Evolutionary conservation across 306 rosid species (phyloP).

Genomic region (Pyrus communis): DNA sequence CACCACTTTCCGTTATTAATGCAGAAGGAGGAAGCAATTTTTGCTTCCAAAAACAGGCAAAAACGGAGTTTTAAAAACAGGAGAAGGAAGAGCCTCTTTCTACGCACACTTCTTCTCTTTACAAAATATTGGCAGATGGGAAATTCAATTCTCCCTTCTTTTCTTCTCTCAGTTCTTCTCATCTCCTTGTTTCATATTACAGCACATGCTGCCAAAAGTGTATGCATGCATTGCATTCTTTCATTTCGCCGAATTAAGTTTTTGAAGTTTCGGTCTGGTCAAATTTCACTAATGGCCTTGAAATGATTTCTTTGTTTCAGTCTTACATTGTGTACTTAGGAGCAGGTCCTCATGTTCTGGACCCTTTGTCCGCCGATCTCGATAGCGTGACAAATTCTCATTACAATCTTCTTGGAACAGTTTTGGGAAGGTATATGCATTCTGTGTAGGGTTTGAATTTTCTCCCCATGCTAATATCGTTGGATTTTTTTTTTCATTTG

Average conservation of each 20-base stretch:
- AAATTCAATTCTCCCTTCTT: background rate
- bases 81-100: background rate
- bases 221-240: background rate
- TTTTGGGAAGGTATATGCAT: conserved; percentile 39
- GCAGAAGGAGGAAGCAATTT: background rate
- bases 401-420: conserved; percentile 40
- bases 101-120: background rate
- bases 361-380: conserved; percentile 12
- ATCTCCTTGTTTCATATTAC: conserved; percentile 21
- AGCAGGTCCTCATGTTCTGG: conserved; percentile 27
- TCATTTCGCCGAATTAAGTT: too few relatives aligned
- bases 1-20: background rate
- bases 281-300: background rate
- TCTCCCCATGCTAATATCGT: background rate
- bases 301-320: conserved; percentile 18
- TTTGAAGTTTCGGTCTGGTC: background rate
- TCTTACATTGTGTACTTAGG: conserved; percentile 76
- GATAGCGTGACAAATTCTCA: conserved; percentile 33
- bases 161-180: conserved; percentile 23
- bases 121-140: conserved; percentile 16
- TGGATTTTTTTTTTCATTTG: background rate
- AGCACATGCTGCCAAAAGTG: conserved; percentile 35
- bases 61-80: conserved; percentile 4
- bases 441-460: background rate
- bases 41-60: conserved; percentile 1